Evolutionary conservation across 2,329 filamentous ascomycete genomes (phyloP), one percentile per base, ranked within the genome.

Genomic region (Neofusicoccum laricinum): DNA sequence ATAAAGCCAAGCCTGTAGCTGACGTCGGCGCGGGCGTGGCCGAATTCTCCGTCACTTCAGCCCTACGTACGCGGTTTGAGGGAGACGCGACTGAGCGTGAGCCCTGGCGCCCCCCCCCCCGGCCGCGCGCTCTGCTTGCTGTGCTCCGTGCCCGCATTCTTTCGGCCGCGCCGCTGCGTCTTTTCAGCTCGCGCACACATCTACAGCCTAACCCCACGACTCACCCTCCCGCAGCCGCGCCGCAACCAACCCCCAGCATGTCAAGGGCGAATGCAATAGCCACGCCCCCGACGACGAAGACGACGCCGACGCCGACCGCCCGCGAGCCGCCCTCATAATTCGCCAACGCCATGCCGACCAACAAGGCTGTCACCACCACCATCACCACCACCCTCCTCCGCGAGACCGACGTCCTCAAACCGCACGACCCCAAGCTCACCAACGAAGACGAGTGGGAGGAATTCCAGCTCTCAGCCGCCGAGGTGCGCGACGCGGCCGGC

Each of bases 381-480:
- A 25, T 17, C 19, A 7, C 15, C 36, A 43, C n/a, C 34, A 53
- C 21, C 12, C 40, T 15, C 40, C 66, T 68, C 32, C 67, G 68
- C 43, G 77, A 78, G 64, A 68, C 69, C 66, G 70, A 77, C 12
- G 67, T 82, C 64, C 75, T 83, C 63, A 73, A 72, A 65, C 77
- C 79, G 4, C 73, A 76, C 59, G 75, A 79, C 67, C 75, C 77
- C 45, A 71, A 77, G 41, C 69, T 79, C 11, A 67, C 72, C 10
- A 68, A 80, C 61, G 72, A 77, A 12, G 79, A 86, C 68, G 76
- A 86, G 15, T 90, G 86, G 82, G 85, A 87, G 3, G 82, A 82
- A 55, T 90, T 90, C 71, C 78, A 85, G 5, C 79, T 92, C 46
- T 80, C 73, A 57, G 82, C 90, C 71, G 88, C 84, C 41, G 80